Conservation (phyloP, 2,329 filamentous ascomycete species). For the Zelopaecilomyces penicillatus region DNA sequence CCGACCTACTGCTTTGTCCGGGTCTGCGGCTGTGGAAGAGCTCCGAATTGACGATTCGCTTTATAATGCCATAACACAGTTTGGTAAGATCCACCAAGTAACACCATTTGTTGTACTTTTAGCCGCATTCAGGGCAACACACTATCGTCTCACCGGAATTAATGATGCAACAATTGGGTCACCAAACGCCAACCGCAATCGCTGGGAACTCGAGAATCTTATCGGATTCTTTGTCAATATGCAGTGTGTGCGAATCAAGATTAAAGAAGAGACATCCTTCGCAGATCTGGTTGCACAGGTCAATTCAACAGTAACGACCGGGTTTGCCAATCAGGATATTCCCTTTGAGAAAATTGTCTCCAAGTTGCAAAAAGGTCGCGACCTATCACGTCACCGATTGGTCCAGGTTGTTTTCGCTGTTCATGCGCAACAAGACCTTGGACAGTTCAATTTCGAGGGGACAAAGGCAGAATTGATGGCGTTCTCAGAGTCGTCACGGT, state of each 20-base stretch:
- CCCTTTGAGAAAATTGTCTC: conserved; percentile 12
- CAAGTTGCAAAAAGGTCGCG: conserved; percentile 7
- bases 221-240: conserved; percentile 20
- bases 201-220: conserved; percentile 11
- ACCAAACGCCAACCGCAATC: conserved; percentile 12
- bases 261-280: conserved; percentile 12
- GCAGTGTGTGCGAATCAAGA: conserved; percentile 16
- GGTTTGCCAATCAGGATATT: conserved; percentile 15
- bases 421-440: conserved; percentile 15
- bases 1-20: conserved; percentile 10
- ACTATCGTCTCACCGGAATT: conserved; percentile 18
- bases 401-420: conserved; percentile 13
- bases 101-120: conserved; percentile 14
- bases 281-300: conserved; percentile 10
- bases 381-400: conserved; percentile 12
- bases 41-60: conserved; percentile 7
- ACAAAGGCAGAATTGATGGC: conserved; percentile 7
- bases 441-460: conserved; percentile 11
- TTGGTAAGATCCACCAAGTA: conserved; percentile 4
- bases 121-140: conserved; percentile 16
- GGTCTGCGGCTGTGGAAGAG: conserved; percentile 4
- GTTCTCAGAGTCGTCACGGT: conserved; percentile 8
- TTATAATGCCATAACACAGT: conserved; percentile 6
- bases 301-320: conserved; percentile 1
- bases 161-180: conserved; percentile 16